Conservation (phyloP, 495 filamentous ascomycete genomes). For the Hyphodiscus hymeniophilus region DNA sequence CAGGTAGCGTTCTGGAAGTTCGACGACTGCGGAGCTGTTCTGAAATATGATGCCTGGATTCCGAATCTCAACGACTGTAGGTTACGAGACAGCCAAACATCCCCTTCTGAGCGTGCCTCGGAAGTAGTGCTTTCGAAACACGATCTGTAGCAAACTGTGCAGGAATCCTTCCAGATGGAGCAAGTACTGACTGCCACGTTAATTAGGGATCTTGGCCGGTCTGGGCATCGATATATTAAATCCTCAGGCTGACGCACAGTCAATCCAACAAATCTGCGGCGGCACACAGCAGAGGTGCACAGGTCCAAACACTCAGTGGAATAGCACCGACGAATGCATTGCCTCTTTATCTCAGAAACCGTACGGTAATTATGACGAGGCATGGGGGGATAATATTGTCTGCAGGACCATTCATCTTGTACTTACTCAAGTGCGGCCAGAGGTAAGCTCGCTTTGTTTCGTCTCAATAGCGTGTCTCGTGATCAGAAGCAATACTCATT, state of each 20-base stretch:
- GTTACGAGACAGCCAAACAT: too few relatives aligned
- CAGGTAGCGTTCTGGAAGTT: conserved; percentile 32
- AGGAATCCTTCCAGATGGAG: too few relatives aligned
- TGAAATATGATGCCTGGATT: conserved; percentile 32
- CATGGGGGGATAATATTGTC: conserved; percentile 33
- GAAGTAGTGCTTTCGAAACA: too few relatives aligned
- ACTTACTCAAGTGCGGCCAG: conserved; percentile 28
- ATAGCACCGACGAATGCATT: conserved; percentile 24
- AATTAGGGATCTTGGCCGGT: conserved; percentile 20
- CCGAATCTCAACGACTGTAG: conserved; percentile 28
- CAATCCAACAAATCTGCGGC: conserved; percentile 25
- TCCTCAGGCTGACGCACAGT: conserved; percentile 18
- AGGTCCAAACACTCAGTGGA: conserved; percentile 28
- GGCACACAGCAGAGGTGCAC: conserved; percentile 25
- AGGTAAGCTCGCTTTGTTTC: conserved; percentile 24
- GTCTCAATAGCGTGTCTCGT: not conserved
- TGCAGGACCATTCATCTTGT: conserved; percentile 31
- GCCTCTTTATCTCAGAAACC: conserved; percentile 19
- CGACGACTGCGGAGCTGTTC: conserved; percentile 25
- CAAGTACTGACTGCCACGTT: too few relatives aligned
- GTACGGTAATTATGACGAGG: conserved; percentile 32
- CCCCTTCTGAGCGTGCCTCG: too few relatives aligned
- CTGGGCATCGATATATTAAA: conserved; percentile 17
- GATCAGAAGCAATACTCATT: conserved; percentile 1
- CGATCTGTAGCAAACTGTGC: too few relatives aligned